Percentiles rank a stretch among this genome's conserved stretches.
Conservation (phyloP, 495 filamentous ascomycete genomes). For the Annulohypoxylon stygium region DNA sequence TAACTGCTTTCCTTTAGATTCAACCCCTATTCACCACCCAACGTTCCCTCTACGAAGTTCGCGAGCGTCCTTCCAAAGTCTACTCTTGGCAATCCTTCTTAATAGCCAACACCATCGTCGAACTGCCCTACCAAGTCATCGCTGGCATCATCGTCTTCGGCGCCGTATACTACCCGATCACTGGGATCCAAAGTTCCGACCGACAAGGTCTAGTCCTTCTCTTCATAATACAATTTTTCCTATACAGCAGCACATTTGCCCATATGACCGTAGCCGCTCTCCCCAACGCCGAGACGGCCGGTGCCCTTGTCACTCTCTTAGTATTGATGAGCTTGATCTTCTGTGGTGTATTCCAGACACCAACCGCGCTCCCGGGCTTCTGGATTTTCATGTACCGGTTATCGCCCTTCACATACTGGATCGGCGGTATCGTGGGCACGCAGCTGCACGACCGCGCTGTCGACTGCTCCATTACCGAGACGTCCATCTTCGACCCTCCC, state of each 20-base stretch:
- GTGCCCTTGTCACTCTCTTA: conserved; percentile 5
- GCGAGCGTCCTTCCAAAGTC: conserved; percentile 12
- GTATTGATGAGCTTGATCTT: conserved; percentile 5
- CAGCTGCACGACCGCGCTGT: conserved; percentile 7
- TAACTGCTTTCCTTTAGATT: background rate
- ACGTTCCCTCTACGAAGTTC: conserved; percentile 19
- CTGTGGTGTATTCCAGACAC: conserved; percentile 9
- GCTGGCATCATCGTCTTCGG: conserved; percentile 12
- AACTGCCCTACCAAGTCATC: conserved; percentile 12
- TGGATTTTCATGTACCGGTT: conserved; percentile 18
- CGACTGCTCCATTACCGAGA: conserved; percentile 15
- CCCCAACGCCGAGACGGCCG: conserved; percentile 12
- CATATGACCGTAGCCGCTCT: conserved; percentile 17
- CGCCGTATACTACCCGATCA: conserved; percentile 14
- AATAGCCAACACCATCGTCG: conserved; percentile 14
- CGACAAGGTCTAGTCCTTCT: conserved; percentile 8
- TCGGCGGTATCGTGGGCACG: conserved; percentile 15
- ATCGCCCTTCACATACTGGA: conserved; percentile 21
- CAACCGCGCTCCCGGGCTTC: conserved; percentile 9
- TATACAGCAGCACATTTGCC: conserved; percentile 14
- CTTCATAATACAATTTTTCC: conserved; percentile 14
- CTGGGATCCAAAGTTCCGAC: conserved; percentile 3
- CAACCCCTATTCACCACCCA: conserved; percentile 18
- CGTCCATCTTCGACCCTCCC: conserved; percentile 1
- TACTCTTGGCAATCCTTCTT: conserved; percentile 20